phyloP scores from a whole-genome alignment of 1,284 basidiomycete genomes.

The Irpex sp. region DNA sequence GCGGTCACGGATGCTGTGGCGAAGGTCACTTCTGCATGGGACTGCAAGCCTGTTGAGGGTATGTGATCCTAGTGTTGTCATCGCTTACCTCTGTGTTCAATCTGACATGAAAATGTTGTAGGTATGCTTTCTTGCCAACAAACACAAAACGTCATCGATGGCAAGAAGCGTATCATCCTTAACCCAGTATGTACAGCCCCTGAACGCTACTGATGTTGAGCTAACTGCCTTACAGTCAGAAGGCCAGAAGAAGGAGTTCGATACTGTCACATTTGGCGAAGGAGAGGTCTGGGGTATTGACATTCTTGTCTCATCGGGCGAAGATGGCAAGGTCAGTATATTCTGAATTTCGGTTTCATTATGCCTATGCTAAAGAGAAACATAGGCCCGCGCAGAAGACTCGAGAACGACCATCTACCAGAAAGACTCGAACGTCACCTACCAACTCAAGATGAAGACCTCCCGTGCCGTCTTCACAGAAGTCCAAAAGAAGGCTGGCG shows the following conservation, averaged over 20 bases:
- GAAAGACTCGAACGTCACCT: slow-evolving; percentile 83
- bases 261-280: slow-evolving; percentile 84
- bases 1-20: slow-evolving; percentile 86
- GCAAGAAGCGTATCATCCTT: slow-evolving; percentile 93
- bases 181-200: slow-evolving; percentile 53
- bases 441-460: slow-evolving; percentile 97
- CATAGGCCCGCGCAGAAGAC: slow-evolving; percentile 81
- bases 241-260: slow-evolving; percentile 81
- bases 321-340: slow-evolving; percentile 79
- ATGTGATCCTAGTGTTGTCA: slow-evolving; percentile 21
- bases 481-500: slow-evolving; percentile 95
- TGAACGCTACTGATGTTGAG: neutral
- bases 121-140: slow-evolving; percentile 93
- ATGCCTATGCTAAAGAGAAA: neutral
- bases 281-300: slow-evolving; percentile 97
- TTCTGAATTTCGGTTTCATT: neutral
- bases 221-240: slow-evolving; percentile 39
- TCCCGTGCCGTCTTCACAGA: slow-evolving; percentile 94
- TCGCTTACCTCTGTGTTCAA: neutral
- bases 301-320: slow-evolving; percentile 83
- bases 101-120: slow-evolving; percentile 23
- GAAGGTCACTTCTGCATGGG: slow-evolving; percentile 71
- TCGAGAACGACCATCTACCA: slow-evolving; percentile 93
- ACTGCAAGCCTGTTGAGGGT: slow-evolving; percentile 90
- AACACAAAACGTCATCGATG: slow-evolving; percentile 91